A percentile compares a stretch with the other conserved stretches of the same genome.
Evolutionary conservation across 192 early-diverging fungal species (phyloP).

Genomic region (Entomortierella lignicola): DNA sequence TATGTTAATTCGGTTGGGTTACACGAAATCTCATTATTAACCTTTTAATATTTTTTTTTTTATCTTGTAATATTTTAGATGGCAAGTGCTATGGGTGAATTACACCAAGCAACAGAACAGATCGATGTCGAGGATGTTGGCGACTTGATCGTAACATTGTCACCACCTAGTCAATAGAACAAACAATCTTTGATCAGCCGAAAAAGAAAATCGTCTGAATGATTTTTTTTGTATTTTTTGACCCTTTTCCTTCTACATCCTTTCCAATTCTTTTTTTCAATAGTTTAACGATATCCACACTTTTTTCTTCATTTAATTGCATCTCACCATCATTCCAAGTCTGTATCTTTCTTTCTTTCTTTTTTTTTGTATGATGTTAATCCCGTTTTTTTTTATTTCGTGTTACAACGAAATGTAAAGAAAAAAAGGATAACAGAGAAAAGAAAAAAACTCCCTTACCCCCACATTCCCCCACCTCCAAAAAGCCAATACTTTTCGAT

Average conservation of each 20-base stretch:
- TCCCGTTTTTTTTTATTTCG: too few species aligned
- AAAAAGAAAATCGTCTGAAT: neutral
- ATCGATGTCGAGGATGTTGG: conserved; percentile 54
- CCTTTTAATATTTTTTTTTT: neutral
- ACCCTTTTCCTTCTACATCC: conserved; percentile 5
- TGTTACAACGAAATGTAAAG: too few species aligned
- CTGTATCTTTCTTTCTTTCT: neutral
- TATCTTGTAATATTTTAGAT: conserved; percentile 23
- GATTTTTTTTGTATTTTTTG: conserved; percentile 6
- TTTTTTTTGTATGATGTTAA: conserved; percentile 1
- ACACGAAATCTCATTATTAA: conserved; percentile 8
- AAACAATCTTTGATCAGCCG: neutral
- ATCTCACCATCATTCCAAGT: neutral
- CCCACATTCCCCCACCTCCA: too few species aligned
- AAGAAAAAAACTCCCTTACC: too few species aligned
- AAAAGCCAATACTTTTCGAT: too few species aligned
- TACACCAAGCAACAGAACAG: conserved; percentile 50
- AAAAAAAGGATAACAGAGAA: neutral
- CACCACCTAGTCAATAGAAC: conserved; percentile 18
- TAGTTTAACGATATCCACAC: neutral
- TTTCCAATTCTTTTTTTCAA: conserved; percentile 1
- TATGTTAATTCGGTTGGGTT: neutral
- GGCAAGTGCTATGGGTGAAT: conserved; percentile 47
- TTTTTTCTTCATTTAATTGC: neutral
- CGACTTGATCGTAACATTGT: conserved; percentile 49